Percentiles rank a stretch among this genome's conserved stretches.
Conservation (phyloP, 106 monocot genomes). For the Platanthera zijinensis region DNA sequence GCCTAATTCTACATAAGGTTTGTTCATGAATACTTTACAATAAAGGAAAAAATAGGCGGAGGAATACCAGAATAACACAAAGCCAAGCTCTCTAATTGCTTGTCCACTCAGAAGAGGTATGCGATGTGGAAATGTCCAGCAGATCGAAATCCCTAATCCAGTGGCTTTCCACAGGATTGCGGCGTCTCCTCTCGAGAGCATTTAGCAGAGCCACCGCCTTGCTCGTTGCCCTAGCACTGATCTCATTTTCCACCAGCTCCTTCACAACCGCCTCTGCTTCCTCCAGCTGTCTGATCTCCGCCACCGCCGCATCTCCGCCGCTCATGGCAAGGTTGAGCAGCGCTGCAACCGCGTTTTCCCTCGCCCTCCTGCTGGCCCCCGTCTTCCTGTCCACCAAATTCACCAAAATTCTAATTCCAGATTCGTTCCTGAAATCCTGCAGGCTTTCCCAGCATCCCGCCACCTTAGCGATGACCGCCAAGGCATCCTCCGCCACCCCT, state of each 20-base stretch:
- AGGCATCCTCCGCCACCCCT: constrained; percentile 68
- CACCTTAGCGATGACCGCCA: constrained; percentile 73
- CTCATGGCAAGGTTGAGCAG: constrained; percentile 58
- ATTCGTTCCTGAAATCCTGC: constrained; percentile 38
- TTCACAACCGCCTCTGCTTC: constrained; percentile 26
- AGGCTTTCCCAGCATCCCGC: constrained; percentile 79
- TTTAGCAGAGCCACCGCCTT: constrained; percentile 45
- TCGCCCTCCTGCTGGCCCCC: constrained; percentile 28
- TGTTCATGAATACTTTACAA: too few relatives aligned
- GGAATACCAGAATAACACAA: not conserved
- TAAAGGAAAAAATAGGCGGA: too few relatives aligned
- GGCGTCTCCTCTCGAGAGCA: constrained; percentile 8
- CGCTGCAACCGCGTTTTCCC: constrained; percentile 73
- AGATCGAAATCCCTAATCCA: constrained; percentile 7
- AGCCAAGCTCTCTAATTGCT: not conserved
- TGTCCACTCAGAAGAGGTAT: not conserved
- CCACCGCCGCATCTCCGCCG: constrained; percentile 60
- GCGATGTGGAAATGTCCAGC: not conserved
- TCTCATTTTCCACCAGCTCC: constrained; percentile 18
- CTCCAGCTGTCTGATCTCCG: constrained; percentile 51
- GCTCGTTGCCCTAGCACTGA: constrained; percentile 38
- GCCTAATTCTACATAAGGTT: too few relatives aligned
- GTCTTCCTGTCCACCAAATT: constrained; percentile 35
- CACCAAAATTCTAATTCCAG: constrained; percentile 49
- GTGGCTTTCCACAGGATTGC: not conserved